Percentiles rank a stretch among this genome's conserved stretches.
Evolutionary conservation across 2,329 filamentous ascomycete species (phyloP).

Genomic region (Aspergillus chevalieri): DNA sequence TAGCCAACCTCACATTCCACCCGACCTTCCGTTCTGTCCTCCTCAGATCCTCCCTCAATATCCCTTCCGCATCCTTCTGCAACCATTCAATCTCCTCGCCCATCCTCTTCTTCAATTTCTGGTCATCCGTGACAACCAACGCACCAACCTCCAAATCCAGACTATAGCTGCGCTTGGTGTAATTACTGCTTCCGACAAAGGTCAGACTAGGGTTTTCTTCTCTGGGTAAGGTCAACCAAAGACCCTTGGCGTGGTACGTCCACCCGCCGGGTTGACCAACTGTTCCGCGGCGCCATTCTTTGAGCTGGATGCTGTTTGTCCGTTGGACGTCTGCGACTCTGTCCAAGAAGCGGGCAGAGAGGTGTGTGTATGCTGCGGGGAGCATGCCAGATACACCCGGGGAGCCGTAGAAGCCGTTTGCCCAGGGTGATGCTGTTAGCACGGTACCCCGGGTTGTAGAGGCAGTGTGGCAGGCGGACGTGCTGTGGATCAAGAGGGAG

Average conservation of each 20-base stretch:
- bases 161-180: constrained; percentile 87
- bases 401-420: constrained; percentile 91
- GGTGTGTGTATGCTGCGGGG: constrained; percentile 83
- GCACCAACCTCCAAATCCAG: constrained; percentile 88
- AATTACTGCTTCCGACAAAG: constrained; percentile 87
- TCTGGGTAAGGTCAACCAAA: constrained; percentile 68
- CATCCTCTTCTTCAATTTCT: constrained; percentile 64
- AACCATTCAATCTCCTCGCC: constrained; percentile 75
- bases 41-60: constrained; percentile 72
- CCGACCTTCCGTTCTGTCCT: constrained; percentile 77
- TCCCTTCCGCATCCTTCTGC: constrained; percentile 62
- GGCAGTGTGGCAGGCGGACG: constrained; percentile 31
- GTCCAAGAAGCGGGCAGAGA: constrained; percentile 74
- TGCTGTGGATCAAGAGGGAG: constrained; percentile 68
- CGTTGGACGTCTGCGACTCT: constrained; percentile 50
- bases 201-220: constrained; percentile 66
- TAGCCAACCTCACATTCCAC: constrained; percentile 75
- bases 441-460: constrained; percentile 61
- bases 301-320: constrained; percentile 60
- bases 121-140: constrained; percentile 73
- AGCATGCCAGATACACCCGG: constrained; percentile 83
- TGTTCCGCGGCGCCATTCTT: constrained; percentile 81
- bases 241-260: constrained; percentile 96
- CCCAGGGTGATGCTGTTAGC: constrained; percentile 84
- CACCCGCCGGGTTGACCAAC: constrained; percentile 77